Conservation (phyloP, 306 rosid species). For the Pterocarpus macrocarpus region DNA sequence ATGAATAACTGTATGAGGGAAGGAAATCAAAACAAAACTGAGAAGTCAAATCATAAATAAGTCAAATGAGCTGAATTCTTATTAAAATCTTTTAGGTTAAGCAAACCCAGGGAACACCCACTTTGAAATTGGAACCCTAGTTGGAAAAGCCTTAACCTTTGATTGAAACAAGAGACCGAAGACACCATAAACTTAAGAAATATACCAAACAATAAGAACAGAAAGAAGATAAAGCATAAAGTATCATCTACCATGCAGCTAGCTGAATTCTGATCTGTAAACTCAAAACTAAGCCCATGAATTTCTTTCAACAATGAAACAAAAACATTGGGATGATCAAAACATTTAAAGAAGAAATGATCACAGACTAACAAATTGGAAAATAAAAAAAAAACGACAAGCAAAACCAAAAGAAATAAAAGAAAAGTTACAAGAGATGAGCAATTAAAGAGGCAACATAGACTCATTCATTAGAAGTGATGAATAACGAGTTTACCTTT, state of each 20-base stretch:
- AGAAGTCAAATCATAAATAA: too few species aligned
- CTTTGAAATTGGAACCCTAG: constrained; percentile 16
- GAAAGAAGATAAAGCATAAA: background rate
- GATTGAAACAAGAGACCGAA: background rate
- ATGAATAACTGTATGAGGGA: background rate
- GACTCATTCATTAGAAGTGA: background rate
- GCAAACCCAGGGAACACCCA: constrained; percentile 27
- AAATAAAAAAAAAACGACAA: background rate
- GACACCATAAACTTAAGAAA: background rate
- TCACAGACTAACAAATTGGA: too few species aligned
- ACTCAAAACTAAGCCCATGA: background rate
- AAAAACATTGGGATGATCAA: background rate
- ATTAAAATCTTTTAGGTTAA: background rate
- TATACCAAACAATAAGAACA: background rate
- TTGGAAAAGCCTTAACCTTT: constrained; percentile 18
- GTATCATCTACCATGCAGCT: constrained; percentile 6
- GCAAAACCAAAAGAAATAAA: background rate
- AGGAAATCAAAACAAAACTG: background rate
- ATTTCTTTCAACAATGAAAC: background rate
- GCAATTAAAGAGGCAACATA: background rate
- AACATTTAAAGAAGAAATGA: too few species aligned
- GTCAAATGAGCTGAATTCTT: background rate
- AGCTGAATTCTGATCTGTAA: background rate
- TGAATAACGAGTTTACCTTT: constrained; percentile 55
- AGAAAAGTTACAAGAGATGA: background rate